Base-by-base conservation (phyloP, 768 basidiomycete species). In the Leccinum disarticulatum region DNA sequence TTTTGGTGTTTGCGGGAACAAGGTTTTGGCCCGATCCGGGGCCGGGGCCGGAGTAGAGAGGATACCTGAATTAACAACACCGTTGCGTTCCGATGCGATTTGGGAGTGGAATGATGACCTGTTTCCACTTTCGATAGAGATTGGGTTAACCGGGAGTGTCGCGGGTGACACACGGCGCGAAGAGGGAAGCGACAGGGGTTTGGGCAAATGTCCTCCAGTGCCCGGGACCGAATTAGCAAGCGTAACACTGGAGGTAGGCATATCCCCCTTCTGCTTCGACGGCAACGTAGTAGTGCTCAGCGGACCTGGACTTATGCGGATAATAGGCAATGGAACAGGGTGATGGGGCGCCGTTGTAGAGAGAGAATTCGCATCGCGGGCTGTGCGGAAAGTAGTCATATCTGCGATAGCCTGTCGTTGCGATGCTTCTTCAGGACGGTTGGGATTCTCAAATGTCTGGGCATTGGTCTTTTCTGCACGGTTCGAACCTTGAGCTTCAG, bases 321-420 rank as follows among this genome's bases (percentile, higher is more conserved):
- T n/a, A 46, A 52, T 61, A 6, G 60, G 30, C 4, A 41, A 30
- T 33, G 55, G 54, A 52, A 59, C 15, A 47, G 47, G 22, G 9
- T 2, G 38, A 54, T 49, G 56, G 15, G 52, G 25, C n/a, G 28
- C 19, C n/a, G 33, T 56, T 35, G 54, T 13, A 7, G 54, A 6
- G 15, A 28, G 11, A 13, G 36, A 22, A 41, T 43, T 54, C n/a
- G 55, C 54, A 48, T 63, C 49, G 25, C 36, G 47, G 56, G 72
- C 60, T 17, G 69, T 66, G 33, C 61, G 66, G n/a, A 76, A 71
- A 49, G 61, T 68, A 13, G 65, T 57, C 6, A 68, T 66, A 50
- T 76, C 71, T 8, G 66, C 49, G 48, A 56, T 71, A 10, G 66
- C 68, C 33, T 67, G 75, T 46, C 65, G 69, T 15, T 7, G 56